phyloP scores from a whole-genome alignment of 2,329 filamentous ascomycete genomes.

The Fusarium transvaalense region DNA sequence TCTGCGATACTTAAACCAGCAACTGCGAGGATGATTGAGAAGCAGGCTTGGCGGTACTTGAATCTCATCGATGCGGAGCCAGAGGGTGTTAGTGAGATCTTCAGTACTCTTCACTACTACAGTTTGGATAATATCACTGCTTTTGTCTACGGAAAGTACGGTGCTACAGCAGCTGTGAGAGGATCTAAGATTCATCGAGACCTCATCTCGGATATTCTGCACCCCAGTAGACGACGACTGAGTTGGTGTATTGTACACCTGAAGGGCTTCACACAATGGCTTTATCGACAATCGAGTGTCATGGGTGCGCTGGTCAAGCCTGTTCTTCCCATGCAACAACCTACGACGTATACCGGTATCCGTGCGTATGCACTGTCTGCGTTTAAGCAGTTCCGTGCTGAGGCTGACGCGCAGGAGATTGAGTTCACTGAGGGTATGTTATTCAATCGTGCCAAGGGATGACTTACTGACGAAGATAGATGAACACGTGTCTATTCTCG shows the following conservation, averaged over 20 bases:
- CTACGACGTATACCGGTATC: slow-evolving; percentile 37
- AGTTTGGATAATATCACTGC: slow-evolving; percentile 34
- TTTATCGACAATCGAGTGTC: slow-evolving; percentile 23
- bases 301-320: slow-evolving; percentile 8
- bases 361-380: slow-evolving; percentile 25
- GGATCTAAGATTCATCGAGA: slow-evolving; percentile 22
- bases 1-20: slow-evolving; percentile 52
- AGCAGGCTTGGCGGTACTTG: slow-evolving; percentile 30
- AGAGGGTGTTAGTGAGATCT: slow-evolving; percentile 29
- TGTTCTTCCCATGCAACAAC: slow-evolving; percentile 37
- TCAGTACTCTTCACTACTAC: slow-evolving; percentile 39
- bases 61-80: slow-evolving; percentile 26
- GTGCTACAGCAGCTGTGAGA: slow-evolving; percentile 26
- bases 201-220: slow-evolving; percentile 34
- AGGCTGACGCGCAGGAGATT: background rate
- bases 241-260: slow-evolving; percentile 36
- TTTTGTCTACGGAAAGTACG: slow-evolving; percentile 35
- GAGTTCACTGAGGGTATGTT: background rate
- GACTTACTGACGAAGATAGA: background rate
- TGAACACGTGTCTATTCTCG: slow-evolving; percentile 53
- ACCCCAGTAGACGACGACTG: slow-evolving; percentile 34
- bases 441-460: accelerated
- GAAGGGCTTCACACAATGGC: slow-evolving; percentile 24
- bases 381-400: slow-evolving; percentile 23
- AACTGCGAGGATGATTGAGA: slow-evolving; percentile 33